A percentile compares a stretch with the other conserved stretches of the same genome.
Conservation (phyloP, 805 yeast species). For the Candida bentonensis region DNA sequence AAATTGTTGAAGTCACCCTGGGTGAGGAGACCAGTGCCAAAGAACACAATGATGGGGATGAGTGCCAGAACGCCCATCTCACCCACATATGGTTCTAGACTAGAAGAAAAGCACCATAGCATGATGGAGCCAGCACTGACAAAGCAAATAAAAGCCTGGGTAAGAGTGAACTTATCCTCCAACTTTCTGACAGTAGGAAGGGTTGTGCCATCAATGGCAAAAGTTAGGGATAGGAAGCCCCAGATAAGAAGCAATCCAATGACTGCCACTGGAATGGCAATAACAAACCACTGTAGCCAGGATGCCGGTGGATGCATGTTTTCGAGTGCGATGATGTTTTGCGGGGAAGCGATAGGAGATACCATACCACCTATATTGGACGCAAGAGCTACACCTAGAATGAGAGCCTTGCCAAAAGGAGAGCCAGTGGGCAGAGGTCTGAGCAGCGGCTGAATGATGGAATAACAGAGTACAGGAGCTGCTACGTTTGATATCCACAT, state of each 20-base stretch:
- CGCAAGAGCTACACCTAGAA: slow-evolving; percentile 85
- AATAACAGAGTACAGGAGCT: slow-evolving; percentile 85
- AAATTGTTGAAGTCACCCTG: slow-evolving; percentile 91
- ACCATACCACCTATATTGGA: slow-evolving; percentile 95
- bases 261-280: slow-evolving; percentile 68
- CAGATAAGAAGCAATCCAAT: slow-evolving; percentile 56
- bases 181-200: slow-evolving; percentile 42
- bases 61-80: slow-evolving; percentile 96
- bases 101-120: slow-evolving; percentile 82
- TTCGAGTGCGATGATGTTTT: slow-evolving; percentile 80
- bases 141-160: slow-evolving; percentile 60
- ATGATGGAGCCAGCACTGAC: slow-evolving; percentile 62
- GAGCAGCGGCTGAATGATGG: slow-evolving; percentile 80
- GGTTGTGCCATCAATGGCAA: slow-evolving; percentile 35
- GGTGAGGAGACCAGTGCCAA: slow-evolving; percentile 76
- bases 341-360: slow-evolving; percentile 95
- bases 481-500: slow-evolving; percentile 98
- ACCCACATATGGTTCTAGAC: slow-evolving; percentile 61
- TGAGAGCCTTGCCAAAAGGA: slow-evolving; percentile 66
- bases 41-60: slow-evolving; percentile 78
- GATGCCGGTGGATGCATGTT: slow-evolving; percentile 71
- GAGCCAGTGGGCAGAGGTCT: slow-evolving; percentile 72
- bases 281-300: slow-evolving; percentile 91
- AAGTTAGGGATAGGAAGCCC: slow-evolving; percentile 53
- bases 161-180: slow-evolving; percentile 51